Evolutionary conservation across 179 eudicot species (phyloP), one percentile per base, ranked within the genome.

Genomic region (Corrigiola litoralis): DNA sequence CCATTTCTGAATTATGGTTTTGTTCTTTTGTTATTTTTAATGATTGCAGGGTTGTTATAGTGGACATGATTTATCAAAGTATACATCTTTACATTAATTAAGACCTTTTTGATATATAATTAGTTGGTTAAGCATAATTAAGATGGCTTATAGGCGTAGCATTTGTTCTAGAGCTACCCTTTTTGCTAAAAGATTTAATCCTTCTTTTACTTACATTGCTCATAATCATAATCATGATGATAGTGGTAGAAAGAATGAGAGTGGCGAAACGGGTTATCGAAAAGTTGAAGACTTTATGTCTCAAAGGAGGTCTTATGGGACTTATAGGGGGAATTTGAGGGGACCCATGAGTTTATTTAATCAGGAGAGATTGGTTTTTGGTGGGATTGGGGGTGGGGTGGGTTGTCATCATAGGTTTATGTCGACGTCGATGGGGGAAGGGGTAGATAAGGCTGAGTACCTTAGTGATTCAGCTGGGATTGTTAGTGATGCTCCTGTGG

Each of bases 111-210:
- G 47, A 21, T 0, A 36, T 58, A 23, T 10, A 31, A 37, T 37
- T 37, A 13, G 16, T 37, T 58, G 4, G 28, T 1, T 55, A 6
- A 1, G n/a, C 3, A 17, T 27, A 16, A 31, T 67, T 57, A 29
- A 42, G 52, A 88, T 90, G 96, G 90, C 90, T 7, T 90, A 76
- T 58, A 72, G 96, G 51, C 90, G 96, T 53, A 74, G 78, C 73
- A 58, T 90, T 34, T 71, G 82, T 27, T 41, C 79, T n/a, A 63
- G 90, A 58, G 81, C 88, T 27, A 86, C 75, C 17, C 75, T 81
- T 42, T 61, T 81, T 6, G 74, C 79, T 55, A 73, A 83, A 3
- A 51, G 86, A 37, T 68, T 69, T 37, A 71, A 71, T 49, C 85
- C 86, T 21, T 66, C 81, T 24, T 65, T 90, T 68, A 34, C 79